A percentile compares a stretch with the other conserved stretches of the same genome.
Conservation (phyloP, 202 grass and related monocot species). For the Brachypodium distachyon region DNA sequence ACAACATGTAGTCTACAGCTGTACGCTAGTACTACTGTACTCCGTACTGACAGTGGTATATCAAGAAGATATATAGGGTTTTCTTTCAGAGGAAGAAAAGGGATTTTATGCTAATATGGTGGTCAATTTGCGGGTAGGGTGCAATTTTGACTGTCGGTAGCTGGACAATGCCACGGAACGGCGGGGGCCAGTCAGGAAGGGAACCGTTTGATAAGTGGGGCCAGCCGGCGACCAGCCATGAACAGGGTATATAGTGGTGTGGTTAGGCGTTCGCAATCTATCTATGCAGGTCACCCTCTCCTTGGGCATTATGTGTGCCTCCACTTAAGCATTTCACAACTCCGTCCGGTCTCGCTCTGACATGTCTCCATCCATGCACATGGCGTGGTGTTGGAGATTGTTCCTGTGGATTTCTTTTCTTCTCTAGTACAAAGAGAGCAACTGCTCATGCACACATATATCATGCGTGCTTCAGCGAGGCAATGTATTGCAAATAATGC, state of each 20-base stretch:
- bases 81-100: background rate
- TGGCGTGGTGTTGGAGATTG: conserved; percentile 26
- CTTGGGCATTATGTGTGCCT: conserved; percentile 41
- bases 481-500: background rate
- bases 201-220: background rate
- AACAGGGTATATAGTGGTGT: background rate
- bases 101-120: background rate
- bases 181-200: background rate
- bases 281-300: conserved; percentile 37
- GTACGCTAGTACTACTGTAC: background rate
- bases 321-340: background rate
- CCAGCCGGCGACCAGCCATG: conserved; percentile 20
- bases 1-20: background rate
- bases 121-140: conserved; percentile 15
- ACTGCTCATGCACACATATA: too few species aligned
- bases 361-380: conserved; percentile 46
- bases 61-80: background rate
- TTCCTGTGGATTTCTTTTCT: conserved; percentile 10
- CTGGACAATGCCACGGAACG: conserved; percentile 26
- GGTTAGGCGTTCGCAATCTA: conserved; percentile 25
- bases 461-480: background rate
- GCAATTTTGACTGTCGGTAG: conserved; percentile 49
- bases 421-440: background rate
- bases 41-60: background rate
- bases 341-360: background rate